These are phyloP conservation scores for Garcia nutans DNA, from an alignment of 345 rosid genomes.

Conservation along the genomic window DNA sequence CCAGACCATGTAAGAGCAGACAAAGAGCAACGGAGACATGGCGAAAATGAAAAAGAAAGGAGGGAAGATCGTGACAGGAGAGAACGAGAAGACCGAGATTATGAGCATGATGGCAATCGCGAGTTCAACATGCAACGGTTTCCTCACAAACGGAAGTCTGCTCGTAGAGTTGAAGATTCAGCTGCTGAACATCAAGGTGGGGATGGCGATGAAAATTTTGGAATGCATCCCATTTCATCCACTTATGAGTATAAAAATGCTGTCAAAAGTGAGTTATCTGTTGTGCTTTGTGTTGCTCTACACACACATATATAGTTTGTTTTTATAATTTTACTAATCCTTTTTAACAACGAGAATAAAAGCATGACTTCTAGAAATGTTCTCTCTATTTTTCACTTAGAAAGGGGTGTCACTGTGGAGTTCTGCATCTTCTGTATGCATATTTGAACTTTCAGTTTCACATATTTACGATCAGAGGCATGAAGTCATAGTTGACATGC, in stretches of 20 bases:
- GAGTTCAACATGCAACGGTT: slow-evolving; percentile 57
- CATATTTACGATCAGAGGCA: not conserved
- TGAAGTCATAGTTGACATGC: not conserved
- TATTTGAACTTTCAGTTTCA: slow-evolving; percentile 5
- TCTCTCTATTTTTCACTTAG: not conserved
- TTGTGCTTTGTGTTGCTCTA: slow-evolving; percentile 7
- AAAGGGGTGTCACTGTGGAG: not conserved
- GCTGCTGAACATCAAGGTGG: slow-evolving; percentile 61
- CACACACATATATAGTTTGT: not conserved
- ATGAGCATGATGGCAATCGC: slow-evolving; percentile 58
- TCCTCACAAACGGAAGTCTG: slow-evolving; percentile 48
- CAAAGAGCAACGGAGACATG: slow-evolving; percentile 67
- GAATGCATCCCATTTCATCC: slow-evolving; percentile 50
- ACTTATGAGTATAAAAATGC: slow-evolving; percentile 66
- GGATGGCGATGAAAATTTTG: slow-evolving; percentile 56
- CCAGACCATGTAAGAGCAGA: slow-evolving; percentile 55
- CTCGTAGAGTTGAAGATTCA: slow-evolving; percentile 42
- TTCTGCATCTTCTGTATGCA: not conserved
- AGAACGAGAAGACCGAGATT: slow-evolving; percentile 55
- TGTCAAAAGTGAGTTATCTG: slow-evolving; percentile 48
- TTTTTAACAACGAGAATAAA: not conserved
- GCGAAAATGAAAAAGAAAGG: slow-evolving; percentile 67
- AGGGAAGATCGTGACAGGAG: slow-evolving; percentile 71
- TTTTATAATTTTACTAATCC: not conserved
- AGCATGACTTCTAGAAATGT: not conserved